Conservation (phyloP, 2,329 filamentous ascomycete genomes). For the Blastomyces gilchristii region DNA sequence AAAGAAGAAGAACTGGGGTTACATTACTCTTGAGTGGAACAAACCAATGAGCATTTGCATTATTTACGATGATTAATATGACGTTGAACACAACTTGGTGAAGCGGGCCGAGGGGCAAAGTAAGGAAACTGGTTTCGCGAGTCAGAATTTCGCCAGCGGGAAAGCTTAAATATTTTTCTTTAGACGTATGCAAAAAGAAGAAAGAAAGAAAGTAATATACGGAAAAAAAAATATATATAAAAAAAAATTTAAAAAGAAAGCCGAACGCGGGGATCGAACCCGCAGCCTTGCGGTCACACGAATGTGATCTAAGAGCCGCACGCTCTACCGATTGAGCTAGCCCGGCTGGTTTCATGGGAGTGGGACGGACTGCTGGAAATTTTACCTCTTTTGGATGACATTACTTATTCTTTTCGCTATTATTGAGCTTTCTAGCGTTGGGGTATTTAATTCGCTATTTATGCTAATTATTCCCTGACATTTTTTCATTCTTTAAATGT, state of each 20-base stretch:
- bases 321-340: conserved; percentile 44
- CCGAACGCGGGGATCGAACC: conserved; percentile 31
- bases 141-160: no score
- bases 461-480: no score
- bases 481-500: no score
- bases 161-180: no score
- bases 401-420: no score
- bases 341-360: conserved; percentile 25
- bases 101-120: background rate
- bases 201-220: background rate
- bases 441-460: no score
- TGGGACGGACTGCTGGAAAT: background rate
- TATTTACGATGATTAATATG: conserved; percentile 1
- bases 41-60: background rate
- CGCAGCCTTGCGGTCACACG: conserved; percentile 24
- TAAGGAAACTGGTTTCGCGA: background rate
- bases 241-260: conserved; percentile 17
- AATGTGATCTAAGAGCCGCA: conserved; percentile 37
- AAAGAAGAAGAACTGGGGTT: background rate
- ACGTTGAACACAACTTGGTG: background rate
- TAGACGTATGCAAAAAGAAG: no score
- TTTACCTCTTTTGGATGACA: background rate
- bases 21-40: background rate
- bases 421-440: no score
- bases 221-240: no score